These are phyloP conservation scores for Fusarium pseudonygamai DNA, from an alignment of 2,329 filamentous ascomycete genomes.

Conservation along the genomic window DNA sequence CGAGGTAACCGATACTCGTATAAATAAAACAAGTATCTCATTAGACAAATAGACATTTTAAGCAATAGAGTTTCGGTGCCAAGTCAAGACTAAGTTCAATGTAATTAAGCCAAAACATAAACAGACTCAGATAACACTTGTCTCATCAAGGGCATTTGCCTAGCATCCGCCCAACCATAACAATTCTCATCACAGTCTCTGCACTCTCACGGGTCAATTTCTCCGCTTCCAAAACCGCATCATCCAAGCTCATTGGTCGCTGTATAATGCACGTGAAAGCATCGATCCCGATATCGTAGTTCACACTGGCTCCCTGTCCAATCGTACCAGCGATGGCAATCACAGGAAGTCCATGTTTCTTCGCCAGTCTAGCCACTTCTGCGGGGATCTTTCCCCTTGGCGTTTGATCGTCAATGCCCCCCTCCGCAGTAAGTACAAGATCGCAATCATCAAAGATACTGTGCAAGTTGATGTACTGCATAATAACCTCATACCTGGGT, in stretches of 20 bases:
- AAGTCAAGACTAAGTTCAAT: not conserved
- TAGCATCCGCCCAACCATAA: constrained; percentile 45
- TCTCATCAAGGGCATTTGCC: constrained; percentile 6
- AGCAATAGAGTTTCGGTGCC: not conserved
- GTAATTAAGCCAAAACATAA: not conserved
- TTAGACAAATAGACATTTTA: not conserved
- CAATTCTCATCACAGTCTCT: constrained; percentile 48
- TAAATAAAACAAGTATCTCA: not conserved
- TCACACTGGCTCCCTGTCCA: constrained; percentile 46
- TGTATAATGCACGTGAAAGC: constrained; percentile 49
- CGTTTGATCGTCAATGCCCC: constrained; percentile 61
- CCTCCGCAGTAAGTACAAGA: constrained; percentile 63
- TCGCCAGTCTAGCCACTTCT: constrained; percentile 60
- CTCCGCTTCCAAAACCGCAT: constrained; percentile 46
- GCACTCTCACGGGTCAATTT: constrained; percentile 46
- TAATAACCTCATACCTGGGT: constrained; percentile 60
- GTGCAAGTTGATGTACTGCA: constrained; percentile 60
- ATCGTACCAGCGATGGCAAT: constrained; percentile 52
- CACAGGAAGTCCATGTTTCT: constrained; percentile 56
- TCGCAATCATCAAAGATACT: constrained; percentile 58
- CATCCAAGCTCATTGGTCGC: constrained; percentile 45
- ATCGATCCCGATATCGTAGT: constrained; percentile 49
- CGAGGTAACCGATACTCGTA: not conserved
- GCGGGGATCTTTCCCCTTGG: constrained; percentile 63
- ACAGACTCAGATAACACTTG: not conserved